Evolutionary conservation across 225 moss, liverwort and hornwort genomes (phyloP).

Genomic region (Thuidium tamariscinum): DNA sequence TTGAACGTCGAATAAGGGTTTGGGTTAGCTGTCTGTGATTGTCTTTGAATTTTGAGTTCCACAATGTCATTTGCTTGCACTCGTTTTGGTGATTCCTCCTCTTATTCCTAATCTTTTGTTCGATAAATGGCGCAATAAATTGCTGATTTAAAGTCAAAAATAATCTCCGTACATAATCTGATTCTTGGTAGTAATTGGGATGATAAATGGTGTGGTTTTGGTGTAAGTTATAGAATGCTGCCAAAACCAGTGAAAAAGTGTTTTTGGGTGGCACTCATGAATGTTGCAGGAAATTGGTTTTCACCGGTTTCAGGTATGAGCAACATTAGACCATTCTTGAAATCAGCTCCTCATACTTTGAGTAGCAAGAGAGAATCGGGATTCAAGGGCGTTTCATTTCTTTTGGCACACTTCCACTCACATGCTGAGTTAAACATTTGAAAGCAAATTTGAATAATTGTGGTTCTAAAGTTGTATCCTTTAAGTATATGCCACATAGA

Average conservation of each 20-base stretch:
- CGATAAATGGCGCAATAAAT: background rate
- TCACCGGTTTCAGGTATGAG: background rate
- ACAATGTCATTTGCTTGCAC: background rate
- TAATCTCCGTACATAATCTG: background rate
- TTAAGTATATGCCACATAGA: background rate
- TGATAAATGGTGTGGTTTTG: background rate
- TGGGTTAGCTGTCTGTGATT: background rate
- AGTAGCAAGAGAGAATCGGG: background rate
- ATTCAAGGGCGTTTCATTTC: background rate
- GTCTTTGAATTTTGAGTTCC: background rate
- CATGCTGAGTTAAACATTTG: background rate
- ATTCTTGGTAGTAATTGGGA: background rate
- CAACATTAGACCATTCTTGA: background rate
- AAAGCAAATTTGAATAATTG: background rate
- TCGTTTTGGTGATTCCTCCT: background rate
- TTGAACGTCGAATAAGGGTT: background rate
- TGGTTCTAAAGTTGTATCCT: background rate
- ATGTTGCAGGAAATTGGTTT: background rate
- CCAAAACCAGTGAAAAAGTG: background rate
- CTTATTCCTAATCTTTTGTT: background rate
- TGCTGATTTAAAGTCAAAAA: background rate
- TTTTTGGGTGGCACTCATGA: background rate
- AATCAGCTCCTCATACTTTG: background rate
- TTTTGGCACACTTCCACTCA: background rate
- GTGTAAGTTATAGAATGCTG: background rate